Conservation (phyloP, 2,329 filamentous ascomycete species). For the Apiospora hydei region DNA sequence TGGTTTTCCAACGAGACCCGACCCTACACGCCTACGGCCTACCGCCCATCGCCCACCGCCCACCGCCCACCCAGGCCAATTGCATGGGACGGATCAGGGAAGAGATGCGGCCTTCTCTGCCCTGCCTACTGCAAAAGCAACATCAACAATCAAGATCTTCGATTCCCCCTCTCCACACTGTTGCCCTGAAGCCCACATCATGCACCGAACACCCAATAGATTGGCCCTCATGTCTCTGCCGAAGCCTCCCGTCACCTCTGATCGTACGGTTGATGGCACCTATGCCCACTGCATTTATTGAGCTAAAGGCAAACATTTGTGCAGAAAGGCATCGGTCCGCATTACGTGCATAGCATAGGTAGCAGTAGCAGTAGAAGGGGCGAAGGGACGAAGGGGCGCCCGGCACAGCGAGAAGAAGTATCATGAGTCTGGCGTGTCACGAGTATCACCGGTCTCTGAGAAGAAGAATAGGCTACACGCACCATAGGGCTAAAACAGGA, state of each 20-base stretch:
- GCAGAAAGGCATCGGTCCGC: not conserved
- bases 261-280: not conserved
- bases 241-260: not conserved
- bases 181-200: constrained; percentile 9
- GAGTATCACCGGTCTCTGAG: not conserved
- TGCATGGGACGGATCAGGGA: constrained; percentile 9
- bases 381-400: not conserved
- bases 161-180: constrained; percentile 12
- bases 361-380: not conserved
- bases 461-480: not conserved
- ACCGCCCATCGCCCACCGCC: too few species aligned
- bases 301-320: not conserved
- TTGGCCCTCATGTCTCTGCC: constrained; percentile 2
- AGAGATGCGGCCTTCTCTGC: constrained; percentile 2
- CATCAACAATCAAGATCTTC: constrained; percentile 18
- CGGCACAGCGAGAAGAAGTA: not conserved
- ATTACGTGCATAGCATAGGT: not conserved
- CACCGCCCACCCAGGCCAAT: not conserved
- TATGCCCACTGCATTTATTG: not conserved
- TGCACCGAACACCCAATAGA: not conserved
- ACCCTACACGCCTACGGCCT: not conserved
- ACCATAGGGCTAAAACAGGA: not conserved
- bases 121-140: not conserved
- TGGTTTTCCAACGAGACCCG: not conserved
- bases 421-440: not conserved